Percentiles rank a stretch among this genome's conserved stretches.
Evolutionary conservation across 805 yeast species (phyloP).

Genomic region (Maudiozyma turicensis): DNA sequence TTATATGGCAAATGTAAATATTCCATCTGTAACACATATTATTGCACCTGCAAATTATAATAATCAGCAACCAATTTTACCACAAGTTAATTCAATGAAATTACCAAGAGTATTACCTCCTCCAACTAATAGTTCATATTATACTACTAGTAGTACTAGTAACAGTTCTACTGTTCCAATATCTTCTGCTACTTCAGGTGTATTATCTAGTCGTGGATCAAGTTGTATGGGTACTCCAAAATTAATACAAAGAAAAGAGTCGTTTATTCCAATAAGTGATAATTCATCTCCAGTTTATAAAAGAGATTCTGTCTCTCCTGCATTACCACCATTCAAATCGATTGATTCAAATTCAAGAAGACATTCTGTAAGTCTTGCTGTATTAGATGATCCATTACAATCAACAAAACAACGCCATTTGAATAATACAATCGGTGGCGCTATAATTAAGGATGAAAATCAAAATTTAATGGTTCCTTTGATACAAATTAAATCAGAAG

Average conservation of each 20-base stretch:
- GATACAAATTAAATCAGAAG: background rate
- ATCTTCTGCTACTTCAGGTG: background rate
- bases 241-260: background rate
- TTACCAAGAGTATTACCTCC: constrained; percentile 5
- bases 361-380: constrained; percentile 1
- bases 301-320: background rate
- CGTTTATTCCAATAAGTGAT: background rate
- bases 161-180: background rate
- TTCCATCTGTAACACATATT: background rate
- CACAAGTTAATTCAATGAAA: background rate
- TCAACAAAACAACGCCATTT: background rate
- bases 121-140: background rate
- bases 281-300: background rate
- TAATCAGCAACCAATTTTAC: background rate
- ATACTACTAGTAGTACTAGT: background rate
- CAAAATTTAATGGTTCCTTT: background rate
- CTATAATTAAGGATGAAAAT: background rate
- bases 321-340: background rate
- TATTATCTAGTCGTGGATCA: background rate
- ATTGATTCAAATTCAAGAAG: background rate
- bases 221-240: background rate
- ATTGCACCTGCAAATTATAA: background rate
- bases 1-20: constrained; percentile 2
- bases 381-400: background rate
- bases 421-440: background rate